Evolutionary conservation across 2,329 filamentous ascomycete species (phyloP), one percentile per base, ranked within the genome.

Genomic region (Cytospora piceae): DNA sequence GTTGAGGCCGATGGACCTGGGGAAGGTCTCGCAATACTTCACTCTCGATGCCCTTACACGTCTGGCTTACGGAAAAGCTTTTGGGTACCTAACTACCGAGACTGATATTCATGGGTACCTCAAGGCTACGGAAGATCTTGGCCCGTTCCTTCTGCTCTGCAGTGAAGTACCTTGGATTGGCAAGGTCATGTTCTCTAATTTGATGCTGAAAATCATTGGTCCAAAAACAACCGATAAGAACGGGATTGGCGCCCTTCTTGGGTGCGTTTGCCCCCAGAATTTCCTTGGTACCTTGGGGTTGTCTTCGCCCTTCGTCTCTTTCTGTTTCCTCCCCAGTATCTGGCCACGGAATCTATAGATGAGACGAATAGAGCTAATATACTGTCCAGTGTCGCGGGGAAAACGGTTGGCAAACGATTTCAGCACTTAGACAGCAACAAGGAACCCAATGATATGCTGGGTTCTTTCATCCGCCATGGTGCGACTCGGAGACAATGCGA

Each of bases 11-110:
- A 76, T 85, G 72, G 83, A 87, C 70, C 71, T 83, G 60, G 80
- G 77, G 14, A 71, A 74, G 37, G 83, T 83, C 67, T 77, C 79
- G 3, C 82, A 84, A 52, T 86, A 78, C 74, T 82, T 87, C 63
- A 84, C 83, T 0, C 74, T 87, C 4, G 85, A 87, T 65, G 80
- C 85, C 52, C 84, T 88, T 68, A 83, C 79, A 49, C 78, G 80
- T 51, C 71, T 87, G 8, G 82, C 81, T 0, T 82, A 86, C 52
- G 85, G 84, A 17, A 70, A 81, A 58, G 71, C 78, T 0, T 83
- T 85, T 67, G 82, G 83, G 17, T 82, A 81, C 68, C 70, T 85
- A 1, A 76, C 77, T n/a, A 70, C 74, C 7, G 81, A 86, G 69
- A 71, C 74, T 6, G 83, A 86, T 67, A 75, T 81, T 0, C 81